Evolutionary conservation across 1,139 yeast genomes (phyloP), one percentile per base, ranked within the genome.

Genomic region (Pichia sp.): DNA sequence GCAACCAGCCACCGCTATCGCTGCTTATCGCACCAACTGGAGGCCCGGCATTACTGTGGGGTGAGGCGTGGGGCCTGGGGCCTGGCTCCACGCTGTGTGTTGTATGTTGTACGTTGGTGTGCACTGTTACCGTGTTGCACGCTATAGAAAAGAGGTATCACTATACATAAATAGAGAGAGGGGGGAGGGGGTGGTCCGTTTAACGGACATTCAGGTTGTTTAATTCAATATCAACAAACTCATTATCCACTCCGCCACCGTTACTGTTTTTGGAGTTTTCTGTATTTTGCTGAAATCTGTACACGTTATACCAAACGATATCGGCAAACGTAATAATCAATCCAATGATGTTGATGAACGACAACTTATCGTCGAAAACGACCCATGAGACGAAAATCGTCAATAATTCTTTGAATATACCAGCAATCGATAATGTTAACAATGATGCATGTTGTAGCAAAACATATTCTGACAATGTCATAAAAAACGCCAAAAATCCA

Each of bases 381-480:
- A 88, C 52, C 47, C 85, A 74, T 22, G 96, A 83, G 2, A 85
- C 72, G 31, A 81, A 62, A 39, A 93, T 88, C 0, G 98, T 93
- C 44, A 91, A 71, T 9, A 93, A 72, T 65, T 93, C 99, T 64
- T 93, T 93, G 61, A 91, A 86, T 30, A 93, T 87, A 2, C 99
- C 99, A 0, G 96, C 96, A 33, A 93, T 81, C 4, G 94, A 83
- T 34, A 93, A 69, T 0, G 99, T 91, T 34, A 90, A 74, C 14
- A 94, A 93, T 49, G 88, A 88, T 0, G 97, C 88, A 42, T 85
- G 79, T 48, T 87, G 83, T 42, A 93, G 72, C 15, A 93, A 77
- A 53, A 86, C 82, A 67, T 88, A 93, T 65, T 93, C 99, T 57
- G 94, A 81, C 33, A 89, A 67, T 0, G 97, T 93, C 94, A 93